Conservation (phyloP, 768 basidiomycete genomes). For the Boletus rubroflammeus region DNA sequence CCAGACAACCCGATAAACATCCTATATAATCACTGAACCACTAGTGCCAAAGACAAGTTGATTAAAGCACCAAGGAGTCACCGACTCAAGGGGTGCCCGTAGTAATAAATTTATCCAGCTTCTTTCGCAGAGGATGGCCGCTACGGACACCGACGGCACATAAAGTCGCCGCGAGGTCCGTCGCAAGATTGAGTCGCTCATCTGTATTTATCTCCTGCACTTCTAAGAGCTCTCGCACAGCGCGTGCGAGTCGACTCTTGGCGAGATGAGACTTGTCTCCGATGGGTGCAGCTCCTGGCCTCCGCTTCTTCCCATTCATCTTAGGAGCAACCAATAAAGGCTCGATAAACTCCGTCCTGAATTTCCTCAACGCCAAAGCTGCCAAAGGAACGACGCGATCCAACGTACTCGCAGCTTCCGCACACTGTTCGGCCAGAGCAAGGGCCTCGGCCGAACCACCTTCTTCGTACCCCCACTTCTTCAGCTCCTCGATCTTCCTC, state of each 20-base stretch:
- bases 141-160: conserved; percentile 52
- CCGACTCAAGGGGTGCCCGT: conserved; percentile 11
- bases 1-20: conserved; percentile 3
- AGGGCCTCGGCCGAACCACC: conserved; percentile 46
- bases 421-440: conserved; percentile 61
- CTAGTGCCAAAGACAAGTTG: not conserved
- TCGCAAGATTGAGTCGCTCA: conserved; percentile 44
- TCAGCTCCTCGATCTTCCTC: conserved; percentile 57
- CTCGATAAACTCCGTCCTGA: conserved; percentile 70
- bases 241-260: conserved; percentile 65
- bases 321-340: conserved; percentile 67
- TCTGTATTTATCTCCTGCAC: conserved; percentile 44
- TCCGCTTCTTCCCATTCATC: conserved; percentile 47
- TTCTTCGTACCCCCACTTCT: conserved; percentile 66
- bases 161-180: conserved; percentile 49
- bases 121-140: conserved; percentile 68
- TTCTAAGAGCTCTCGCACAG: conserved; percentile 62
- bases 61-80: not conserved
- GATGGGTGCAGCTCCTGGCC: conserved; percentile 42
- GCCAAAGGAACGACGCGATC: conserved; percentile 65
- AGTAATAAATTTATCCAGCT: conserved; percentile 53
- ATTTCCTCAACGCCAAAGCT: conserved; percentile 65
- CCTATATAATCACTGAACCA: not conserved
- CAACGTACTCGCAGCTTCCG: conserved; percentile 66
- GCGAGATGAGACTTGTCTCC: conserved; percentile 41